Base-by-base conservation (phyloP, 768 basidiomycete genomes). In the Lentinula sp. region DNA sequence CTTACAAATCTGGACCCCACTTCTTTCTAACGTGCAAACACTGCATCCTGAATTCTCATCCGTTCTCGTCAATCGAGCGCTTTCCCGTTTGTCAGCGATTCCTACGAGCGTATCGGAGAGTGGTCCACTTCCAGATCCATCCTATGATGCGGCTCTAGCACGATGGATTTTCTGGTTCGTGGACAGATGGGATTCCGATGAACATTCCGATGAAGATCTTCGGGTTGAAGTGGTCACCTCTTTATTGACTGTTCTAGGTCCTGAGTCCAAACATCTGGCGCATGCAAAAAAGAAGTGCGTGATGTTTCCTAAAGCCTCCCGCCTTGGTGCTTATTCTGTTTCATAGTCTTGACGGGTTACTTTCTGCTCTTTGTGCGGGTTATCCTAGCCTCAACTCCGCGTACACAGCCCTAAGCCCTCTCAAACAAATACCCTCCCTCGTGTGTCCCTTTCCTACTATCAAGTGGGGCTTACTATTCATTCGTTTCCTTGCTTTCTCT, bases 141-240 rank as follows among this genome's bases (percentile, higher is more conserved):
- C 84, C 1, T 85, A 85, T 66, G 76, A 80, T 48, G 71, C 77
- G 59, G 88, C 85, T 65, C 73, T 91, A 9, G 85, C 87, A 10
- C 81, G 83, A 57, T 93, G 91, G 91, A 81, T 74, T 4, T 73
- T 77, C 21, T 93, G 91, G 90, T 74, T 77, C 34, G 69, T 81
- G 28, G 75, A 80, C 40, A 73, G 67, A 11, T 79, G 74, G 73
- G 71, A 72, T 8, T 66, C 63, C 16, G 69, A 69, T 21, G 61
- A 72, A 5, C 66, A 69, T 10, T 54, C 60, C n/a, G 79, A 77
- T 31, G 65, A 65, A 15, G 76, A 82, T 60, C 60, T 85, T 34
- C 75, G 74, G 61, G 82, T 76, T 59, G 78, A 84, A 45, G 67
- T 76, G 1, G 70, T 84, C 28, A 66, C 77, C 11, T 67, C 70